Evolutionary conservation across 768 basidiomycete species (phyloP), one percentile per base, ranked within the genome.

Genomic region (Chalciporus pseudorubinellus): DNA sequence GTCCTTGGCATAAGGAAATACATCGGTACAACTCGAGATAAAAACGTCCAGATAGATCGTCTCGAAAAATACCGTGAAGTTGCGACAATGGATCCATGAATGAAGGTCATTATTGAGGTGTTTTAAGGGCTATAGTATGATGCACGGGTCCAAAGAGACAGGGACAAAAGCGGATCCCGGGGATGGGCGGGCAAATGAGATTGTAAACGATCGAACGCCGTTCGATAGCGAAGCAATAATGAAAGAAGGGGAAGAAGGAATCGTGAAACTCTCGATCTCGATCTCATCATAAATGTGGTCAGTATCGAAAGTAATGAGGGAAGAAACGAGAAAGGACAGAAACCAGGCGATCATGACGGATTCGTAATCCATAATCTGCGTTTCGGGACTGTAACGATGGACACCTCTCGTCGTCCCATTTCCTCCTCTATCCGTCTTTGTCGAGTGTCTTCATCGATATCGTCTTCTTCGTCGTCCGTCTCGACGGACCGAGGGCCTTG

Each of bases 401-500:
- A 87, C 26, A 92, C 88, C 57, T 92, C 88, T 44, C 90, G 79
- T 58, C 89, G 76, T 34, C 76, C 82, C 79, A 92, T 88, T 68
- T 92, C 89, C 51, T 86, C 84, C 64, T 92, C 90, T 29, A 91
- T 89, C 59, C 81, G 75, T 52, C 82, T 76, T 65, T 90, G 89
- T 53, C 83, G 75, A 12, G 82, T 77, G 44, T 85, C 82, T 56
- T 91, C 89, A 57, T 91, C 89, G 49, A 86, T 73, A 42, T 88
- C 85, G 26, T 86, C 84, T 18, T 88, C 84, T 10, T 81, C 75
- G 11, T 80, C 80, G 47, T 83, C 85, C 7, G 75, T 76, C 29
- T 80, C 82, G 43, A 72, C 73, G 54, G 77, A 80, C 45, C 74
- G 74, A 40, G 76, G 79, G 18, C 72, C 66, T 51, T 71, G 72